Conservation (phyloP, 2,329 filamentous ascomycete genomes). For the Colletotrichum sp. region DNA sequence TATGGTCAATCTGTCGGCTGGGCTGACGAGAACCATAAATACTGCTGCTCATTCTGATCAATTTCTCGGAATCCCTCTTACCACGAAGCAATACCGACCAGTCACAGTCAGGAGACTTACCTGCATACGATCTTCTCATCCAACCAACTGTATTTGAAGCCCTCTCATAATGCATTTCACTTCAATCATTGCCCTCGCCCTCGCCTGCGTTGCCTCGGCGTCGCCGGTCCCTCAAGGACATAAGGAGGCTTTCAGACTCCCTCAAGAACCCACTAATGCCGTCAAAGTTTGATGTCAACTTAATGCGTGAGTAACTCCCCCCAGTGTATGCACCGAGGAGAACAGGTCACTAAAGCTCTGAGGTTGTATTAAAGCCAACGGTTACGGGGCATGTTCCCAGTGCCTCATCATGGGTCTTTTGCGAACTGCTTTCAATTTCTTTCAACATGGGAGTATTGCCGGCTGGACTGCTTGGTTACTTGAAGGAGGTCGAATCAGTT, state of each 20-base stretch:
- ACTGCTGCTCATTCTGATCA: neutral
- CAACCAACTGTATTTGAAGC: neutral
- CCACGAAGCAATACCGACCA: neutral
- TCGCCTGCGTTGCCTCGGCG: neutral
- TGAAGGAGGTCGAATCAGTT: neutral
- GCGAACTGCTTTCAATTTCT: neutral
- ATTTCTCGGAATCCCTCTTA: neutral
- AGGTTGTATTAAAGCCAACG: neutral
- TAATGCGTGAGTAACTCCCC: too few species aligned
- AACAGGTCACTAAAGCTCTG: neutral
- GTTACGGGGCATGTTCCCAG: neutral
- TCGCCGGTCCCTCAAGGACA: neutral
- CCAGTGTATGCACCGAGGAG: neutral
- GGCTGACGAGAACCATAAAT: neutral
- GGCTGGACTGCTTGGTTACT: neutral
- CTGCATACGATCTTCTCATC: neutral
- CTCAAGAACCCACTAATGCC: neutral
- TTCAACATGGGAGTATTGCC: neutral
- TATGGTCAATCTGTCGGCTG: neutral
- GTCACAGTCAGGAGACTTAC: neutral
- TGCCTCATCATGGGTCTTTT: neutral
- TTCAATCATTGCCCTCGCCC: neutral
- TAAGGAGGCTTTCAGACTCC: neutral
- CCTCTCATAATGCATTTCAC: neutral
- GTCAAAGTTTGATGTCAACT: neutral